Conservation (phyloP, 2,329 filamentous ascomycete species). For the Ophiostoma australiae region DNA sequence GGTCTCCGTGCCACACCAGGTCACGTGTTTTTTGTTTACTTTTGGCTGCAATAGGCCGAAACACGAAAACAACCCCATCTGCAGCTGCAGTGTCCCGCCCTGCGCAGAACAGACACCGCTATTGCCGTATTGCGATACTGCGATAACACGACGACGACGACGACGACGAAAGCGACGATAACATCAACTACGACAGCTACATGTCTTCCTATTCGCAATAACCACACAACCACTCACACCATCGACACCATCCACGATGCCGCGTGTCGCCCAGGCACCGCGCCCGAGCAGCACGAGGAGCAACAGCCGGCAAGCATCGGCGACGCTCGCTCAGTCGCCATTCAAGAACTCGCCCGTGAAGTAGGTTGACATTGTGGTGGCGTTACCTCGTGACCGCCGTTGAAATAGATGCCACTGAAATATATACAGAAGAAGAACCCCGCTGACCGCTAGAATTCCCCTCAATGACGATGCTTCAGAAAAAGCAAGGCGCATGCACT, state of each 20-base stretch:
- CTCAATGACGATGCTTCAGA: constrained; percentile 94
- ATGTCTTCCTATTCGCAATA: neutral
- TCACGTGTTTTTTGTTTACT: constrained; percentile 32
- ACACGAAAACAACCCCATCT: constrained; percentile 18
- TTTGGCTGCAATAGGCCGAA: constrained; percentile 24
- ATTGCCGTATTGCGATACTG: neutral
- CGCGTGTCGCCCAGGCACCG: constrained; percentile 53
- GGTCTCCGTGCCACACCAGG: constrained; percentile 13
- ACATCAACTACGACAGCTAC: neutral
- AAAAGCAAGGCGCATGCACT: constrained; percentile 81
- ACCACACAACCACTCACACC: neutral
- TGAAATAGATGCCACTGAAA: neutral
- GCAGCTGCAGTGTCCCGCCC: constrained; percentile 5
- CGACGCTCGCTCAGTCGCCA: constrained; percentile 46
- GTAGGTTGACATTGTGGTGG: constrained; percentile 38
- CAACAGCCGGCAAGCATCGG: constrained; percentile 43
- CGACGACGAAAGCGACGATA: neutral
- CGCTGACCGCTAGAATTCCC: constrained; percentile 61
- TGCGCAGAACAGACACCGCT: neutral
- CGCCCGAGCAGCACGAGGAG: constrained; percentile 41
- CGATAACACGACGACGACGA: constrained; percentile 9
- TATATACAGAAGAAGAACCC: neutral
- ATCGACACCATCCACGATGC: constrained; percentile 40
- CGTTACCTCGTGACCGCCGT: neutral
- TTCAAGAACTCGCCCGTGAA: constrained; percentile 57